Percentiles rank a stretch among this genome's conserved stretches.
These are phyloP conservation scores for Musa itinerans DNA, from an alignment of 176 grass and related monocot species.

Conservation along the genomic window DNA sequence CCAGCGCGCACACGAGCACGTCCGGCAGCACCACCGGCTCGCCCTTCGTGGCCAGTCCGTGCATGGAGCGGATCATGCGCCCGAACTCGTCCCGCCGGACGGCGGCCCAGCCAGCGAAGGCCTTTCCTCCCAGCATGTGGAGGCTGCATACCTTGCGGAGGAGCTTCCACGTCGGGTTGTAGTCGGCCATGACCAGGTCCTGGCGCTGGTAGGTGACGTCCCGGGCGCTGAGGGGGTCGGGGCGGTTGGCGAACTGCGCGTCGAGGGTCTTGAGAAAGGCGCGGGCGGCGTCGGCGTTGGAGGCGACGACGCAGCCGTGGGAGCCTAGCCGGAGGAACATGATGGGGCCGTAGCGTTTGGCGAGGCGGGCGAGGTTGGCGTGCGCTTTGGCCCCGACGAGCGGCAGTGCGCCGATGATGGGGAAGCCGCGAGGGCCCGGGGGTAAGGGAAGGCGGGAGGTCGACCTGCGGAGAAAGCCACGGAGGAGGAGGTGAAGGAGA, in stretches of 20 bases:
- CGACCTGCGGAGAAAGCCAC: neutral
- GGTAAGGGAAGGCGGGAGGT: neutral
- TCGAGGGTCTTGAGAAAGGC: neutral
- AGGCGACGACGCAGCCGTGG: slow-evolving; percentile 3
- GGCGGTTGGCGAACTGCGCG: neutral
- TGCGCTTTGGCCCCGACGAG: neutral
- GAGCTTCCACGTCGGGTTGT: slow-evolving; percentile 1
- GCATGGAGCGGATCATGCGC: neutral
- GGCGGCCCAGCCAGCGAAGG: neutral
- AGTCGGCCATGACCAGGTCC: slow-evolving; percentile 1
- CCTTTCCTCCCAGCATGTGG: neutral
- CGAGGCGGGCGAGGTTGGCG: neutral
- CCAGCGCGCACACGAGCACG: neutral
- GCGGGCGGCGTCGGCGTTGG: neutral
- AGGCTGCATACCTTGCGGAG: neutral
- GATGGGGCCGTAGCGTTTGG: neutral
- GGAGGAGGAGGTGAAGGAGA: neutral
- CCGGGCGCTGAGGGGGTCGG: neutral
- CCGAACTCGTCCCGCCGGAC: neutral
- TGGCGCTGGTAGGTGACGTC: neutral
- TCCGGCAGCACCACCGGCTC: neutral
- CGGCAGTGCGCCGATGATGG: neutral
- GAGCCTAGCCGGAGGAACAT: slow-evolving; percentile 1
- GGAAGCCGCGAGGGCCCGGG: neutral
- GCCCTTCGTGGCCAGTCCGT: neutral